Evolutionary conservation across 164 flowering plant genomes (phyloP), one percentile per base, ranked within the genome.

Genomic region (Annona squamosa): DNA sequence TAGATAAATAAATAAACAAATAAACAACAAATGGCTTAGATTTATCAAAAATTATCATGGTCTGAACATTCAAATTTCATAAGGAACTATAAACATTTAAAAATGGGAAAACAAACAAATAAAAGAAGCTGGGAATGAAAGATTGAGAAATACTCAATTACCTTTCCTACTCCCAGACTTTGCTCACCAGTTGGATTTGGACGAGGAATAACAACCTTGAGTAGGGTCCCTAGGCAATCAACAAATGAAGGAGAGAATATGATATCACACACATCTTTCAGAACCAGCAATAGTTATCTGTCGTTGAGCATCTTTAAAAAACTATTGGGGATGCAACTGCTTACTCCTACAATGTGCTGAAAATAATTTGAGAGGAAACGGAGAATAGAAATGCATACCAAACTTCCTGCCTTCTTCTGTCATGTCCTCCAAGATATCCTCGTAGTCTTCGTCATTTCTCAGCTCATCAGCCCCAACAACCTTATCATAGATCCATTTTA

Each of bases 341-440:
- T 52, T 52, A 16, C 59, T 52, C 9, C 13, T 52, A 52, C 13
- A 52, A 52, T 26, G 59, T 16, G 13, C 59, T 52, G 59, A 52
- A 52, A 0, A 52, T 52, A 16, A 52, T 52, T 52, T 52, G 9
- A 52, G 9, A 7, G 59, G 59, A 52, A 52, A 52, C 5, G 13
- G 13, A 52, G 9, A 16, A 52, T 3, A 10, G 59, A 52, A 7
- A 10, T 42, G 43, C 82, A 48, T 86, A 92, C 98, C 98, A 78
- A 87, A 92, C 76, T 92, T 91, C 12, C 84, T 77, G 71, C 98
- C 86, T 80, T 92, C 98, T 68, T 86, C 89, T 69, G 85, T 83
- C 98, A 92, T 92, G 78, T 92, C 98, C 76, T 89, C 96, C 61
- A 88, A 71, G 71, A 92, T 92, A 71, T 92, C 96, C 74, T 86